phyloP scores from a whole-genome alignment of 495 filamentous ascomycete genomes.

The Entonaema liquescens region DNA sequence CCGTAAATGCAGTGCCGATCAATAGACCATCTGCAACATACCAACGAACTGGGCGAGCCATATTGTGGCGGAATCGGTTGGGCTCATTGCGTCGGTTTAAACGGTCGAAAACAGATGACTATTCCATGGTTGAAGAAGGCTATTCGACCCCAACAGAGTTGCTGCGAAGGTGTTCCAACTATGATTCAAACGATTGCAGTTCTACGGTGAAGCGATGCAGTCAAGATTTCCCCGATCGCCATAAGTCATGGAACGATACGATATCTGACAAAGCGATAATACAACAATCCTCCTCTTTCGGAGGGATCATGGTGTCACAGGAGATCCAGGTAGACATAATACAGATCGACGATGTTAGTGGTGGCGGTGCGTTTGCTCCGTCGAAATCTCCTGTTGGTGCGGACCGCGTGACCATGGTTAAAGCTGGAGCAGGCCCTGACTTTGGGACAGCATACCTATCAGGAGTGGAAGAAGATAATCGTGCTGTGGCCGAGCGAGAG shows the following conservation, averaged over 20 bases:
- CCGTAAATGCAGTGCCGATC: slow-evolving; percentile 49
- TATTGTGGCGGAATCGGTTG: slow-evolving; percentile 9
- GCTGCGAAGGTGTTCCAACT: slow-evolving; percentile 52
- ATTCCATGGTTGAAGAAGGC: slow-evolving; percentile 21
- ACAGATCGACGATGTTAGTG: slow-evolving; percentile 32
- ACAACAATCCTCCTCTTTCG: slow-evolving; percentile 39
- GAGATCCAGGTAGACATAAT: slow-evolving; percentile 62
- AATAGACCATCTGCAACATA: slow-evolving; percentile 39
- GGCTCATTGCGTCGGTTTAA: slow-evolving; percentile 11
- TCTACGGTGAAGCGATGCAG: slow-evolving; percentile 50
- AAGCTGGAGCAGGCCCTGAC: slow-evolving; percentile 22
- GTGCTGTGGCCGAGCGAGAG: slow-evolving; percentile 32
- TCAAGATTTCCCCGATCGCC: slow-evolving; percentile 9
- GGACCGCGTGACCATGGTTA: slow-evolving; percentile 34
- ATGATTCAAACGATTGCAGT: slow-evolving; percentile 55
- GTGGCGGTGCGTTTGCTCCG: slow-evolving; percentile 1
- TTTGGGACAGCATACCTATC: slow-evolving; percentile 29
- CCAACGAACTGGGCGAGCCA: slow-evolving; percentile 10
- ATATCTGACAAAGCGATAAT: slow-evolving; percentile 2
- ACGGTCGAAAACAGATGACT: slow-evolving; percentile 11
- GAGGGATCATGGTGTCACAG: slow-evolving; percentile 64
- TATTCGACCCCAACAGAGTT: slow-evolving; percentile 12
- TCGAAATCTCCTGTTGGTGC: slow-evolving; percentile 5
- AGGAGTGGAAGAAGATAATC: slow-evolving; percentile 10
- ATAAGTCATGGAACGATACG: slow-evolving; percentile 10